Evolutionary conservation across 495 filamentous ascomycete species (phyloP), one percentile per base, ranked within the genome.

Genomic region (Letharia columbiana): DNA sequence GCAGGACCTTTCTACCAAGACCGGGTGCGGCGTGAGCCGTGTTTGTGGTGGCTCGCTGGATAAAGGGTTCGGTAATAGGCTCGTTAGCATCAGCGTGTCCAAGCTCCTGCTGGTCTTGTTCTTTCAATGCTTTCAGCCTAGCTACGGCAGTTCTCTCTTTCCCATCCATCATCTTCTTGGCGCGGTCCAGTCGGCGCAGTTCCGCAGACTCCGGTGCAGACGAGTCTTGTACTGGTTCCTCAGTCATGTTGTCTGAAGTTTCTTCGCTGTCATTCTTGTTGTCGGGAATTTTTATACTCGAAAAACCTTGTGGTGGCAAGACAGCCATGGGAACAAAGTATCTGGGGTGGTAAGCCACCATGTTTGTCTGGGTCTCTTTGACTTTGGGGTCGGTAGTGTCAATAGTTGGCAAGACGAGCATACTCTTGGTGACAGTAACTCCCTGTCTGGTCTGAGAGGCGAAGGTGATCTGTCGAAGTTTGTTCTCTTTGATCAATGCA

Each of bases 401-500:
- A 33, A 87, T 73, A 18, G 82, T 76, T 15, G 77, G 71, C 54
- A 77, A 77, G 12, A 76, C 76, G 28, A 90, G 64, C 33, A 90
- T 79, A 15, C 73, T 79, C 66, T 80, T 86, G 17, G 81, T 86
- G n/a, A 80, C 76, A 71, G 80, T 77, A 23, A 80, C 69, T 3
- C 86, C 86, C 60, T 80, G 78, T 35, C 68, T 75, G 56, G 80
- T 79, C 67, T 76, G 79, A 67, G 89, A 88, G 52, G 78, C 81
- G 70, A 95, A 92, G 1, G 79, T 81, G 31, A 87, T 67, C 62
- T 85, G 83, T 23, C 79, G 78, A 23, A 91, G 74, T 63, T 81
- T 84, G 20, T 84, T 83, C 15, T 77, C 74, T 67, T 83, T 80
- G 54, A 89, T 76, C 62, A 93, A 73, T 37, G 77, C 73, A 64